Conservation (phyloP, 2,329 filamentous ascomycete species). For the Fusarium ambrosium region DNA sequence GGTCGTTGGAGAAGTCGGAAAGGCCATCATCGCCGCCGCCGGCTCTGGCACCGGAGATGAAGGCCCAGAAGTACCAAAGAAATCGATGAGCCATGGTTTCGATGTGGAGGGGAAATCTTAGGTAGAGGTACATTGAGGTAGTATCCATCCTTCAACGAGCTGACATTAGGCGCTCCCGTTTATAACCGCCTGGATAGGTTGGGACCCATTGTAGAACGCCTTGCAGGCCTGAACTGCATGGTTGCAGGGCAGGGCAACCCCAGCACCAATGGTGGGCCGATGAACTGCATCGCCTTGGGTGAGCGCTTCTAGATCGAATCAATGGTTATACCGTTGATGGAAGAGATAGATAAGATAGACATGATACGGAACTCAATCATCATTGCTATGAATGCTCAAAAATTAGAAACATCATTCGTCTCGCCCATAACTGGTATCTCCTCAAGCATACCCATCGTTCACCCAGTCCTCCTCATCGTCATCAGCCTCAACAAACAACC, state of each 20-base stretch:
- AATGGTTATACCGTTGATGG: neutral
- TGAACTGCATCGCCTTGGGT: no score
- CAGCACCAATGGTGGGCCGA: no score
- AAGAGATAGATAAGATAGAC: neutral
- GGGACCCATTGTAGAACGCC: no score
- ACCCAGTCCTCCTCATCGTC: conserved; percentile 38
- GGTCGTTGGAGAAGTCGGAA: neutral
- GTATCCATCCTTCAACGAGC: no score
- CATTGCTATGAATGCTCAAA: neutral
- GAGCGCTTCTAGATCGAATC: no score
- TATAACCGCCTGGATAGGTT: no score
- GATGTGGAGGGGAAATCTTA: no score
- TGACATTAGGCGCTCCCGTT: no score
- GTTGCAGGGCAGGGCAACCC: no score
- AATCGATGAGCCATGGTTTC: neutral
- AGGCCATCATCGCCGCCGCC: neutral
- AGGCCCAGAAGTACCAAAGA: neutral
- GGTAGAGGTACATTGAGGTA: no score
- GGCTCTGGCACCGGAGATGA: neutral
- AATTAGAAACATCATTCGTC: neutral
- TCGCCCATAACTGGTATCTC: neutral
- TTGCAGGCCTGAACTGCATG: no score
- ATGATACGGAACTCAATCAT: neutral
- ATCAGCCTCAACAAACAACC: conserved; percentile 41
- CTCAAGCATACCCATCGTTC: conserved; percentile 8